Conservation (phyloP, 2,329 filamentous ascomycete genomes). For the Trichoderma sp. region DNA sequence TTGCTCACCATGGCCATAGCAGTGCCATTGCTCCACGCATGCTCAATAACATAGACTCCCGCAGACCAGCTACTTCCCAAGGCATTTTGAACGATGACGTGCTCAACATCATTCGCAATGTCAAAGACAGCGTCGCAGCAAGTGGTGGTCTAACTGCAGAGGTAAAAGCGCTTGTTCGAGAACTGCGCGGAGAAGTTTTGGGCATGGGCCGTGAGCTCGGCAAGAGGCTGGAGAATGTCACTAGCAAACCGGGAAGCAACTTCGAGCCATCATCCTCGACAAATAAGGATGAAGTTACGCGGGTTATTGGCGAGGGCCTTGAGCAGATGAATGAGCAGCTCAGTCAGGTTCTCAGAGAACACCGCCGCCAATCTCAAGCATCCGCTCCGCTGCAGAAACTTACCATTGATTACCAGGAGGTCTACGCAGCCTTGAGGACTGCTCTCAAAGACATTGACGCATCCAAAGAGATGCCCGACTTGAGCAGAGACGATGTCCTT, state of each 20-base stretch:
- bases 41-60: conserved; percentile 44
- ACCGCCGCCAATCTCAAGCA: conserved; percentile 67
- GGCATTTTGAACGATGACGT: conserved; percentile 72
- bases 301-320: conserved; percentile 78
- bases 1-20: conserved; percentile 35
- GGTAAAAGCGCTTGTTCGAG: conserved; percentile 86
- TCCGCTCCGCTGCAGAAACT: conserved; percentile 63
- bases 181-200: conserved; percentile 86
- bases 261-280: conserved; percentile 44
- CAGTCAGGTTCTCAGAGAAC: conserved; percentile 75
- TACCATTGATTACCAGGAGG: conserved; percentile 74
- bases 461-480: conserved; percentile 42
- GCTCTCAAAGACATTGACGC: conserved; percentile 66
- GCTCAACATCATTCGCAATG: conserved; percentile 76
- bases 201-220: conserved; percentile 93
- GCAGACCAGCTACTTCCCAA: conserved; percentile 48
- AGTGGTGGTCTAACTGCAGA: conserved; percentile 87
- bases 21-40: conserved; percentile 44
- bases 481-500: conserved; percentile 81
- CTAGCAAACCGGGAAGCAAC: conserved; percentile 47
- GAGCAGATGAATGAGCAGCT: conserved; percentile 83
- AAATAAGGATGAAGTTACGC: conserved; percentile 69
- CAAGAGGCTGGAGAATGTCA: conserved; percentile 76
- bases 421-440: conserved; percentile 80
- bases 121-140: conserved; percentile 89